Evolutionary conservation across 805 yeast species (phyloP), one percentile per base, ranked within the genome.

Genomic region (Candida tallmaniae): DNA sequence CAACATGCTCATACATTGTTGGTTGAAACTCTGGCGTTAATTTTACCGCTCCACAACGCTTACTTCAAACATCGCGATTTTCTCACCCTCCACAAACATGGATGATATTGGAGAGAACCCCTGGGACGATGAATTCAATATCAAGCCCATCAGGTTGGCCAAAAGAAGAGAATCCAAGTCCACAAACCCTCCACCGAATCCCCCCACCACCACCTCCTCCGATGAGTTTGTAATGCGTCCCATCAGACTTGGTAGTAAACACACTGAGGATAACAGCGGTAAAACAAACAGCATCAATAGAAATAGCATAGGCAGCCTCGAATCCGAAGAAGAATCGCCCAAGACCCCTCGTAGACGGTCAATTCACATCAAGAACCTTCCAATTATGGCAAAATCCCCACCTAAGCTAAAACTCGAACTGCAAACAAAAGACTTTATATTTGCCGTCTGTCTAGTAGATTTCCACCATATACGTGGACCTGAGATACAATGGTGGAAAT

Each of bases 381-480:
- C 69, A 7, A 60, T 60, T 1, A 49, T 52, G 8, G 44, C 41
- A 20, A 25, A 16, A 16, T 36, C 42, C 13, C 40, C 42, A 8
- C 40, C 42, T 5, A 39, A 34, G 27, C 30, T 34, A 2, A 25
- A 34, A n/a, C 25, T 26, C 17, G 34, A 40, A 20, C 35, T 34
- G 2, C 36, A 44, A 16, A 37, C 50, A 3, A 37, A 42, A 31
- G 67, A 64, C 39, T 54, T 78, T 46, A 73, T 90, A 2, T 80
- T 85, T 55, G 96, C 96, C 9, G 74, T 89, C 3, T 82, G 95
- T 45, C 74, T 93, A 10, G 95, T 89, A 14, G 95, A 94, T 46
- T 90, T 90, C 68, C 95, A 90, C 53, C 97, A 93, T 51, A 56
- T 63, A 19, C 68, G 95, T 39, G 98, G 98, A 2, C 97, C 98